These are phyloP conservation scores for Tylopilus sp. DNA, from an alignment of 768 basidiomycete genomes.

Conservation along the genomic window DNA sequence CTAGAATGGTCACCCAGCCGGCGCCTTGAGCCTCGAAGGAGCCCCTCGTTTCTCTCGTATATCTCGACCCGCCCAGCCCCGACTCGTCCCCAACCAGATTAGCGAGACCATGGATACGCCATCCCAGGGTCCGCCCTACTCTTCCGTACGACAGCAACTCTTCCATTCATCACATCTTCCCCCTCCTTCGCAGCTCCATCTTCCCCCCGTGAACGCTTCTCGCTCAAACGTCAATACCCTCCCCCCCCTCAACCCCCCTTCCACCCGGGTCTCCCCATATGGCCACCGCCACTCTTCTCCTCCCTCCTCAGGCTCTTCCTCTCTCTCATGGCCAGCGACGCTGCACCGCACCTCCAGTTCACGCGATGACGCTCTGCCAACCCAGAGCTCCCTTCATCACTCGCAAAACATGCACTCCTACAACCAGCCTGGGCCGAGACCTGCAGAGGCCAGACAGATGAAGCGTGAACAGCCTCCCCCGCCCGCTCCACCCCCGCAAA, in stretches of 20 bases:
- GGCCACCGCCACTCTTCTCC: slow-evolving; percentile 28
- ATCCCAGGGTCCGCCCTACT: slow-evolving; percentile 30
- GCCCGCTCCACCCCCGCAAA: slow-evolving; percentile 14
- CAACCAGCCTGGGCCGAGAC: slow-evolving; percentile 19
- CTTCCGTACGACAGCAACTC: slow-evolving; percentile 31
- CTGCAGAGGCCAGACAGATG: slow-evolving; percentile 24
- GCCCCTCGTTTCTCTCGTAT: neutral
- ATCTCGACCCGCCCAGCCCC: slow-evolving; percentile 6
- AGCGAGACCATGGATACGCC: slow-evolving; percentile 23
- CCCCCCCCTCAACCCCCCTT: slow-evolving; percentile 36
- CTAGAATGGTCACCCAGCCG: slow-evolving; percentile 11
- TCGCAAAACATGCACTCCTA: slow-evolving; percentile 17
- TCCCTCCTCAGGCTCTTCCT: slow-evolving; percentile 14
- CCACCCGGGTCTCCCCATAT: slow-evolving; percentile 24
- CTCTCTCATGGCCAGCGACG: slow-evolving; percentile 22
- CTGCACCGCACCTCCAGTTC: slow-evolving; percentile 39
- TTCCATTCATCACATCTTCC: slow-evolving; percentile 44
- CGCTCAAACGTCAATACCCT: slow-evolving; percentile 39
- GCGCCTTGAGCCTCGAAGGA: slow-evolving; percentile 4
- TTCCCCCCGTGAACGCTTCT: slow-evolving; percentile 33
- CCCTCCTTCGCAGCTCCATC: slow-evolving; percentile 41
- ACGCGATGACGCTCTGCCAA: slow-evolving; percentile 39
- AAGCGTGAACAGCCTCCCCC: slow-evolving; percentile 31
- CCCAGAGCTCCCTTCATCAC: slow-evolving; percentile 14
- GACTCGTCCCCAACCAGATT: neutral